Evolutionary conservation across 352 stramenopile genomes (phyloP), one percentile per base, ranked within the genome.

Genomic region (Aphanomyces astaci): DNA sequence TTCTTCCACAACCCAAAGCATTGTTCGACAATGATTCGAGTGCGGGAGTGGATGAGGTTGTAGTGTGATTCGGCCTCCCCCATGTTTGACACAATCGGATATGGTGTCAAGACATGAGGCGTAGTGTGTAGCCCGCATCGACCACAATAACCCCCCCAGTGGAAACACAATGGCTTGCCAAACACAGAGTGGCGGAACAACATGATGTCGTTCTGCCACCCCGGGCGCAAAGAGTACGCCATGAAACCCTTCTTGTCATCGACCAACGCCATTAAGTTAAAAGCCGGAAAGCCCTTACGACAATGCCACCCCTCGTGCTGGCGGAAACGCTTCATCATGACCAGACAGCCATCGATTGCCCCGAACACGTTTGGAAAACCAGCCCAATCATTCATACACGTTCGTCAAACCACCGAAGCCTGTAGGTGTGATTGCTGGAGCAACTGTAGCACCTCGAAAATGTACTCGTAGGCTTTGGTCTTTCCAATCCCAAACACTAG

Each of bases 271-370:
- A 65, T 64, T 11, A 70, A 27, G 27, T 70, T 70, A 3, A 70
- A 24, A 7, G 63, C 63, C 25, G 54, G 63, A 36, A 70, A 66
- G 19, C 24, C 63, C 3, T 70, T 66, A 24, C 49, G 63, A 25
- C 63, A 70, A 28, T 70, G 65, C 63, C 63, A 70, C 11, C 63
- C 63, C 25, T 70, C 63, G 52, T 63, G 27, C 28, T 70, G 25
- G 27, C 17, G 22, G 32, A 25, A 62, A 22, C 63, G 17, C 22
- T 64, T 62, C 17, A 70, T 66, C 27, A 64, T 24, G 25, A 70
- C 45, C 11, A 70, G 63, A 17, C 48, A 49, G 1, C 63, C 49
- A 32, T 70, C 49, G 22, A 70, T 45, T 11, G 63, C 63, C 30
- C 63, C 63, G 27, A 53, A 32, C 0, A 70, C 63, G 28, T 66